Conservation (phyloP, 176 grass and related monocot species). For the Carex parvula region DNA sequence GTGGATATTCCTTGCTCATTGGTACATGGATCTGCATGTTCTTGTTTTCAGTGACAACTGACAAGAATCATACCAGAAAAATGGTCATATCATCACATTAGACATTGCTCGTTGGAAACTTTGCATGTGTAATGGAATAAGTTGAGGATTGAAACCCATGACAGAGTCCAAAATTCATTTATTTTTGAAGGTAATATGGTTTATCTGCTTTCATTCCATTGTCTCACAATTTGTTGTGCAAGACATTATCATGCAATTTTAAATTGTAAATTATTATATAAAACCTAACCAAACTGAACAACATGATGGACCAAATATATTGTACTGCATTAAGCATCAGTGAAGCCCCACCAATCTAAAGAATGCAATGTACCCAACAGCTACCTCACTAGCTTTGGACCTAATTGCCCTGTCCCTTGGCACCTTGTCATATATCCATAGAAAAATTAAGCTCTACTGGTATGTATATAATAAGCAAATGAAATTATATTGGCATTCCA, state of each 20-base stretch:
- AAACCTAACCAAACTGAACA: too few species aligned
- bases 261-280: too few species aligned
- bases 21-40: too few species aligned
- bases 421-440: neutral
- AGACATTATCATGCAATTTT: too few species aligned
- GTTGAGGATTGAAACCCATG: neutral
- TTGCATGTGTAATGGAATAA: neutral
- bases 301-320: too few species aligned
- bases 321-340: too few species aligned
- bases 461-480: neutral
- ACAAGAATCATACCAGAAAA: neutral
- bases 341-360: too few species aligned
- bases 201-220: too few species aligned
- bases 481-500: neutral
- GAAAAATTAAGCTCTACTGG: neutral
- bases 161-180: too few species aligned
- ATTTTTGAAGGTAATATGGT: too few species aligned
- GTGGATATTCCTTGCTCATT: neutral
- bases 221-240: too few species aligned
- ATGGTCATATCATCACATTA: neutral
- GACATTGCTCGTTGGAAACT: neutral
- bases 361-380: neutral
- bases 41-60: neutral
- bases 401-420: slow-evolving; percentile 28
- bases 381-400: slow-evolving; percentile 1